Evolutionary conservation across 305 asterid species (phyloP), one percentile per base, ranked within the genome.

Genomic region (Fraxinus nigra): DNA sequence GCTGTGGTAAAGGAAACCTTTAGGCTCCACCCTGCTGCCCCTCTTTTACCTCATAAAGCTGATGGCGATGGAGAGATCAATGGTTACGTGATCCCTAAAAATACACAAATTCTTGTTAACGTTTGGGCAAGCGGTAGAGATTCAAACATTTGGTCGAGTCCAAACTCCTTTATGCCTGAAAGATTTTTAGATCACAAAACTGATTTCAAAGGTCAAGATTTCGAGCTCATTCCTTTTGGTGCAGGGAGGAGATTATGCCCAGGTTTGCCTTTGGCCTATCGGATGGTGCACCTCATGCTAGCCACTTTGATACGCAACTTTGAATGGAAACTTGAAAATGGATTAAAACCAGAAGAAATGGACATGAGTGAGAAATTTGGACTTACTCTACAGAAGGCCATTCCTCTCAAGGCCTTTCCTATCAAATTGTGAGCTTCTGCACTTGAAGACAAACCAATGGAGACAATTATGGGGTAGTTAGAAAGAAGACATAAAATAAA

Each of bases 81-180:
- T 3, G 80, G 81, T 0, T 86, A 78, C 2, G 2, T 33, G 0
- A 63, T 88, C 38, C 91, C 91, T 0, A 81, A 81, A 78, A 35
- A 84, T 0, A 59, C 80, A 0, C 82, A 83, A 3, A 56, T 82
- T 3, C 72, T 88, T 0, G 73, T 86, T 20, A 88, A 86, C 11
- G 8, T 40, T 0, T 86, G 86, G 88, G 89, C 85, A 0, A 82
- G 56, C 0, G 86, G 87, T 6, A 82, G 89, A 20, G 85, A 88
- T 81, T 72, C 83, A 1, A 63, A 22, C 33, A 18, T 18, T 0
- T 88, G 91, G 91, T 8, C 56, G 9, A 18, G 80, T 3, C 82
- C 87, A 1, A 51, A 78, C 1, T 14, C 34, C 1, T 88, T 88
- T 51, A 7, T 9, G 14, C 89, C 90, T 1, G 87, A 88, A 20